These are phyloP conservation scores for Ormosia emarginata DNA, from an alignment of 306 rosid genomes.

Conservation along the genomic window DNA sequence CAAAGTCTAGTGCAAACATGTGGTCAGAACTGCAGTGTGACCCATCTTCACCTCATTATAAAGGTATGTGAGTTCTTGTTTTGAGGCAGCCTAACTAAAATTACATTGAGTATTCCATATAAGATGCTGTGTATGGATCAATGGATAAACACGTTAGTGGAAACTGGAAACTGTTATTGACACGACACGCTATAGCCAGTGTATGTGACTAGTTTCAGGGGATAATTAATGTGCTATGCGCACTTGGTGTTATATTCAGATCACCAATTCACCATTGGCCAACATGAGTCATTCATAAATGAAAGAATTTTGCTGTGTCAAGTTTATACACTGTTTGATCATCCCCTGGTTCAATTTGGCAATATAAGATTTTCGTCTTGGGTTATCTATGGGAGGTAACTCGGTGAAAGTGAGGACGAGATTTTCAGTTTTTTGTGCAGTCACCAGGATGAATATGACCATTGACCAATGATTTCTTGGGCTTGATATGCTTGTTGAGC, in stretches of 20 bases:
- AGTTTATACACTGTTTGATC: neutral
- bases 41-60: constrained; percentile 42
- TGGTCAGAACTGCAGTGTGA: constrained; percentile 51
- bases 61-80: constrained; percentile 33
- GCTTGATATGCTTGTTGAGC: too few species aligned
- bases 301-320: neutral
- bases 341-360: neutral
- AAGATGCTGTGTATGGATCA: neutral
- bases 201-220: too few species aligned
- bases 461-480: neutral
- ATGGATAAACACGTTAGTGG: neutral
- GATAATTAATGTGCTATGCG: too few species aligned
- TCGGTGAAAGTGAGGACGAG: neutral
- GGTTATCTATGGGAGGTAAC: too few species aligned
- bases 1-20: constrained; percentile 32
- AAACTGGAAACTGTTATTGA: neutral
- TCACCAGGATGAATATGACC: neutral
- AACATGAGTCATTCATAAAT: neutral
- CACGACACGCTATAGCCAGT: neutral
- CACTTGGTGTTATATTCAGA: neutral
- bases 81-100: neutral
- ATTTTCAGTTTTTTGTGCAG: neutral
- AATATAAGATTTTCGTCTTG: neutral
- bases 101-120: neutral
- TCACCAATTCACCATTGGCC: neutral